Conservation (phyloP, 331 rosid species). For the Spiraea crenata region DNA sequence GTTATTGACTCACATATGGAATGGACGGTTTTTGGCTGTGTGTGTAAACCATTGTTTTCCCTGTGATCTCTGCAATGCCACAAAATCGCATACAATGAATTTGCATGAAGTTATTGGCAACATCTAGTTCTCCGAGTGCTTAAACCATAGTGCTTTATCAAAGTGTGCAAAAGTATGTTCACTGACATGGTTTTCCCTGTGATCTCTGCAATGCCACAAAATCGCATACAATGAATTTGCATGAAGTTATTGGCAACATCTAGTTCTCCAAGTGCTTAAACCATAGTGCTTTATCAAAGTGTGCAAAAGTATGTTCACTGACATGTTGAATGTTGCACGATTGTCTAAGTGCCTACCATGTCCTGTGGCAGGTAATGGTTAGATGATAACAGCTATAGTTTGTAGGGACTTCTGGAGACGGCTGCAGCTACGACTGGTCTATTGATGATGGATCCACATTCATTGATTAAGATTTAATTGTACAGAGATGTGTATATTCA, state of each 20-base stretch:
- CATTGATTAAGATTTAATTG: background rate
- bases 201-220: background rate
- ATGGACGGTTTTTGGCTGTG: background rate
- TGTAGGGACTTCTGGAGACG: background rate
- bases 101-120: too few species aligned
- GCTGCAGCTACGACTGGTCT: background rate
- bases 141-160: background rate
- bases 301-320: too few species aligned
- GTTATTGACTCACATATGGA: background rate
- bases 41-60: background rate
- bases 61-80: background rate
- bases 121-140: too few species aligned
- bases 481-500: conserved; percentile 10
- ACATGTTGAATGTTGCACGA: background rate
- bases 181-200: background rate
- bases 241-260: too few species aligned
- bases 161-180: background rate
- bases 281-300: background rate
- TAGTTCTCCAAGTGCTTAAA: too few species aligned
- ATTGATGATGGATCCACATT: background rate
- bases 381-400: conserved; percentile 5
- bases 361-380: conserved; percentile 9
- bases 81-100: background rate
- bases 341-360: background rate
- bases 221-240: too few species aligned